Base-by-base conservation (phyloP, 1,284 basidiomycete genomes). In the Fomes fomentarius region DNA sequence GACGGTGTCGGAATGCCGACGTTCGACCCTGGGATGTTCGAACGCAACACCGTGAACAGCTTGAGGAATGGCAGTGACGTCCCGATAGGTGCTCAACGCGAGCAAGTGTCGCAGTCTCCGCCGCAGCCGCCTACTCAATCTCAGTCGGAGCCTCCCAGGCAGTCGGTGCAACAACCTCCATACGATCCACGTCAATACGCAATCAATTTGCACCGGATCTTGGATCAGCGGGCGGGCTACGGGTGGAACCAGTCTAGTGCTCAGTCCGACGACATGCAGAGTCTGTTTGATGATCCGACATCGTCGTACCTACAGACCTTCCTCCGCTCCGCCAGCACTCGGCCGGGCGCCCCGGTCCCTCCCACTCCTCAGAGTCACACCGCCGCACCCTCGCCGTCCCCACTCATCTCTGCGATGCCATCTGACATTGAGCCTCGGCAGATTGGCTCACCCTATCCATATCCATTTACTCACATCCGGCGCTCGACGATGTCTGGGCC, bases 321-420 rank as follows among this genome's bases (percentile, higher is more conserved):
- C 63, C 71, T 83, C 19, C 76, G 78, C 24, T 79, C 83, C 2
- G 73, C 70, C 2, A 62, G 65, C 47, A 56, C 76, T 6, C 81
- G 88, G 0, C 87, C 88, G 0, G 81, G 82, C 51, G 88, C 87
- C 0, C 89, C 88, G 6, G 79, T 91, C 41, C 88, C 89, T 0
- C 87, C 87, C 0, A 91, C 88, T 0, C 89, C 88, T 4, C 84
- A 87, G 54, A 86, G 80, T 52, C 83, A 87, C 56, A 88, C 86
- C 0, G 81, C 84, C 6, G 86, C 87, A 1, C 84, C 87, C 0
- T 83, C 84, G 0, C 84, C 84, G 0, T 86, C 85, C 1, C 86
- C 85, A 0, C 71, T 83, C 17, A 67, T 83, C 39, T 79, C 78
- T 0, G 74, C 76, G 47, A 73, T 72, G 54, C 73, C 71, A 17